Percentiles rank a stretch among this genome's conserved stretches.
Evolutionary conservation across 345 rosid genomes (phyloP).

Genomic region (Trapa incisa): DNA sequence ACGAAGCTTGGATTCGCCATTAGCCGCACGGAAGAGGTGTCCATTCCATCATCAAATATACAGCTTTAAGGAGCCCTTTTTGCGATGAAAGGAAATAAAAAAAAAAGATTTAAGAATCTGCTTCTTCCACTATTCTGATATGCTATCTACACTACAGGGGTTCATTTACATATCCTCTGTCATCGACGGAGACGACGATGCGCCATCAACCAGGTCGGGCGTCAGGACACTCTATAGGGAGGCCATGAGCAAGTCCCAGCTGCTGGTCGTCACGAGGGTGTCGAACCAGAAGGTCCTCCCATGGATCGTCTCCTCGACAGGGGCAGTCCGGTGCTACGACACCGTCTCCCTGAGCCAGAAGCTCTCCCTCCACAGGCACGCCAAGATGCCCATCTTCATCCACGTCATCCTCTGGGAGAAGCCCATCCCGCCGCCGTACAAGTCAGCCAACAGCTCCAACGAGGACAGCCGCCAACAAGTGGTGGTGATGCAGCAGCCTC

Average conservation of each 20-base stretch:
- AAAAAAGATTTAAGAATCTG: no score
- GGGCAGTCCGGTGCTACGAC: conserved; percentile 76
- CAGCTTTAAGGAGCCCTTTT: no score
- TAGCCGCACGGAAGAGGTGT: conserved; percentile 96
- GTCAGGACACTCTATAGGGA: conserved; percentile 49
- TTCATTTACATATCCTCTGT: conserved; percentile 86
- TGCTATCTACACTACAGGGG: conserved; percentile 44
- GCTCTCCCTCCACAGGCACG: conserved; percentile 83
- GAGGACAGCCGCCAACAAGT: conserved; percentile 13
- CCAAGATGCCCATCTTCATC: conserved; percentile 52
- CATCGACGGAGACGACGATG: conserved; percentile 43
- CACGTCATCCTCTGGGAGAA: conserved; percentile 66
- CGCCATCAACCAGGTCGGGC: conserved; percentile 68
- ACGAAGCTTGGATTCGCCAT: conserved; percentile 88
- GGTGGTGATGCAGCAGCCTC: conserved; percentile 18
- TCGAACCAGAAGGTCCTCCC: conserved; percentile 82
- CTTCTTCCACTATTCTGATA: no score
- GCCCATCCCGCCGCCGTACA: conserved; percentile 13
- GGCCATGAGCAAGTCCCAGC: conserved; percentile 39
- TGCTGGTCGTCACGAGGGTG: conserved; percentile 59
- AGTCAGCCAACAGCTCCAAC: conserved; percentile 16
- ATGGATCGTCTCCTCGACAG: conserved; percentile 83
- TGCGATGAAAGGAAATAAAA: no score
- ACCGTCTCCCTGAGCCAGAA: conserved; percentile 85
- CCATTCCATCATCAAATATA: no score